Base-by-base conservation (phyloP, 148 eudicot species). In the Chenopodium formosanum region DNA sequence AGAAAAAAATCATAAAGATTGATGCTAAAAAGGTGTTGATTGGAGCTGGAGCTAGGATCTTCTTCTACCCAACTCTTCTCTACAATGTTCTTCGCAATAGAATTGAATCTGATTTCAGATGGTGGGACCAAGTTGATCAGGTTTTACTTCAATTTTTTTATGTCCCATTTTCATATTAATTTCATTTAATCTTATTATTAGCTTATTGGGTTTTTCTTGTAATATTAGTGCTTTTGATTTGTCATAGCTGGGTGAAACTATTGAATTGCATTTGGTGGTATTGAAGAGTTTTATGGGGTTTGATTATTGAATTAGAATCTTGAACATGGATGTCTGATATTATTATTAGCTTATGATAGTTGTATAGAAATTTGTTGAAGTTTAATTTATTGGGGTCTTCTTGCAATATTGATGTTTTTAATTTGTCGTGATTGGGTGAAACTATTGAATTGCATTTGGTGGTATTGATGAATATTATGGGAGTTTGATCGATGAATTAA, bases 61-160 rank as follows among this genome's bases (percentile, higher is more conserved):
- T 94, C 8, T 94, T 94, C 78, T 94, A 94, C 80, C 98, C 97
- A 32, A 94, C 98, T 46, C 89, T 94, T 32, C 50, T 92, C 27
- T 92, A 92, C 77, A 92, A 94, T 80, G 94, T 94, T 84, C 82
- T 92, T 31, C 78, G 98, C 44, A 84, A 87, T 83, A 94, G 90
- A 73, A 70, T 91, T 70, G 90, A 94, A 74, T 69, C 95, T 0
- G 93, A 92, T 87, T 94, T 92, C 83, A 79, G 95, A 62, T 94
- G 98, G 98, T 94, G 98, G 98, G 98, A 94, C 73, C 84, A 86
- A 70, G 84, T 94, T 82, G 97, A 88, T 85, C 88, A 92, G 98
- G 98, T 94, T 70, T 37, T 22, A 37, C 48, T 32, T n/a, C 19
- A 32, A 2, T 3, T 79, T 3, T 79, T 84, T 31, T 2, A n/a